Percentiles rank a stretch among this genome's conserved stretches.
Conservation (phyloP, 768 basidiomycete genomes). For the Pisolithus sp. region DNA sequence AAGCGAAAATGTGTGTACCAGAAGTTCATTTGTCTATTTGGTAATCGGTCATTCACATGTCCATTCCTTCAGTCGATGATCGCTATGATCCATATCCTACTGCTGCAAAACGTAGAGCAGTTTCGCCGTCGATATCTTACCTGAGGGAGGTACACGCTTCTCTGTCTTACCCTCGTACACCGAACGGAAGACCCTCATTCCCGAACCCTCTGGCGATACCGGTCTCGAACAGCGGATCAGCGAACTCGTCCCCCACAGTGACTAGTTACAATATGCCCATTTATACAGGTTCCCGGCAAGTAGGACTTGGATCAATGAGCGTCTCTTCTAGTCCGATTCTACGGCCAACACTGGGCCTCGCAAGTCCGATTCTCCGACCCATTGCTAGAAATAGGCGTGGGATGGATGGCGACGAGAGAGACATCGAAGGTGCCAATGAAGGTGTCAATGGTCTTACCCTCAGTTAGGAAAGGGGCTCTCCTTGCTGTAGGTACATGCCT, state of each 20-base stretch:
- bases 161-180: slow-evolving; percentile 40
- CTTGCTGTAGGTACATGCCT: background rate
- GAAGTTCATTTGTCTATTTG: slow-evolving; percentile 1
- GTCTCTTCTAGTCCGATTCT: slow-evolving; percentile 72
- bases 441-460: slow-evolving; percentile 61
- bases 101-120: slow-evolving; percentile 72
- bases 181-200: slow-evolving; percentile 55
- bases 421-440: slow-evolving; percentile 75
- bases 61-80: slow-evolving; percentile 54
- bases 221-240: slow-evolving; percentile 51
- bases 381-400: slow-evolving; percentile 48
- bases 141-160: slow-evolving; percentile 55
- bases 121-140: slow-evolving; percentile 70
- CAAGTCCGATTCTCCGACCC: slow-evolving; percentile 72
- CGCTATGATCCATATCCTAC: slow-evolving; percentile 81
- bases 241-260: slow-evolving; percentile 69
- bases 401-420: slow-evolving; percentile 56
- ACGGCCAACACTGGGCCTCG: slow-evolving; percentile 60
- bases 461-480: slow-evolving; percentile 2
- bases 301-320: slow-evolving; percentile 39
- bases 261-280: slow-evolving; percentile 40
- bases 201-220: slow-evolving; percentile 62
- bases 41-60: slow-evolving; percentile 7
- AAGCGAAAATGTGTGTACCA: slow-evolving; percentile 68
- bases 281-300: slow-evolving; percentile 31